phyloP scores from a whole-genome alignment of 2,329 filamentous ascomycete genomes.

The Cryphonectria japonica region DNA sequence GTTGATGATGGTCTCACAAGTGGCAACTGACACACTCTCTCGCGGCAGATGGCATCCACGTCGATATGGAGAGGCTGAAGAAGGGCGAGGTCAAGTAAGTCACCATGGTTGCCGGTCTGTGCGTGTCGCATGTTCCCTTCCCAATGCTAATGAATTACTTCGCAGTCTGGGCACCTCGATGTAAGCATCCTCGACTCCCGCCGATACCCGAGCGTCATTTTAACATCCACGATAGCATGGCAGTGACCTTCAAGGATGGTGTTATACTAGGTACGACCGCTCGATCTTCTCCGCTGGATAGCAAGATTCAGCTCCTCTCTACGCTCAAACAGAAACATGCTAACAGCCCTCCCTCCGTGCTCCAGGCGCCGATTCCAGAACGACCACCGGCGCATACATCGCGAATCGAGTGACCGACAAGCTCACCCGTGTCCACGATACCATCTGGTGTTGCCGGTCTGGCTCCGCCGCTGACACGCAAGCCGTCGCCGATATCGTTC shows the following conservation, averaged over 20 bases:
- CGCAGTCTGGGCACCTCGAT: slow-evolving; percentile 93
- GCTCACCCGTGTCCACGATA: slow-evolving; percentile 96
- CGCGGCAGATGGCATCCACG: slow-evolving; percentile 88
- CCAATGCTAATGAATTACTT: slow-evolving; percentile 38
- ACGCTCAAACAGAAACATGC: background rate
- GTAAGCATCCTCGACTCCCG: slow-evolving; percentile 52
- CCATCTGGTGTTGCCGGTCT: slow-evolving; percentile 99
- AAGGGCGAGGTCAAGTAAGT: slow-evolving; percentile 98
- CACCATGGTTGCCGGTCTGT: background rate
- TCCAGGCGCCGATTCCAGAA: slow-evolving; percentile 88
- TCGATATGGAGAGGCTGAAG: slow-evolving; percentile 99
- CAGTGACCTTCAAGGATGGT: slow-evolving; percentile 97
- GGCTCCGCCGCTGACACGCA: slow-evolving; percentile 97
- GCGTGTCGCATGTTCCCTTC: background rate
- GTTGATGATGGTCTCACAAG: slow-evolving; percentile 27
- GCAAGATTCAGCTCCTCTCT: background rate
- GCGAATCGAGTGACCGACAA: slow-evolving; percentile 99
- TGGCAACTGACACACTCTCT: slow-evolving; percentile 27
- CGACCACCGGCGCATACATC: slow-evolving; percentile 96
- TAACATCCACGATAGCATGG: slow-evolving; percentile 70
- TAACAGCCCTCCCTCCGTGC: background rate
- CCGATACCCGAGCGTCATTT: slow-evolving; percentile 28
- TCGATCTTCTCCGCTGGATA: background rate
- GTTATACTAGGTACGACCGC: slow-evolving; percentile 77
- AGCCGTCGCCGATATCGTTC: slow-evolving; percentile 95